These are phyloP conservation scores for Termitomyces sp. DNA, from an alignment of 768 basidiomycete species.

Conservation along the genomic window DNA sequence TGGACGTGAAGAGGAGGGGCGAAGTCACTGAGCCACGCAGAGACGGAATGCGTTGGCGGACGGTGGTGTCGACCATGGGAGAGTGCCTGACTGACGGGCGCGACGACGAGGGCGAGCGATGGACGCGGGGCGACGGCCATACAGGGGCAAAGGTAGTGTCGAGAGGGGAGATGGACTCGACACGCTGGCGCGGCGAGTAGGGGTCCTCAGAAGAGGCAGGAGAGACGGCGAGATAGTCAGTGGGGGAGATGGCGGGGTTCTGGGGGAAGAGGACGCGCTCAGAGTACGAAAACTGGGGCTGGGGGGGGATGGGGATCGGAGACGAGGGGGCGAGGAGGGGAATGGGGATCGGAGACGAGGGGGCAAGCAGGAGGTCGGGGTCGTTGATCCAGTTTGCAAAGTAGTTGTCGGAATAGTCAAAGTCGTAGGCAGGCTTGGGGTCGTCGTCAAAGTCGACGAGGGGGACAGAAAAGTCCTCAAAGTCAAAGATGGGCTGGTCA, in stretches of 20 bases:
- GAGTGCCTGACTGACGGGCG: conserved; percentile 45
- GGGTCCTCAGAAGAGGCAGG: conserved; percentile 49
- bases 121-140: conserved; percentile 54
- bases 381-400: conserved; percentile 64
- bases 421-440: conserved; percentile 33
- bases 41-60: conserved; percentile 34
- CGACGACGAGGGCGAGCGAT: conserved; percentile 33
- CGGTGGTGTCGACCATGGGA: conserved; percentile 37
- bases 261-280: conserved; percentile 43
- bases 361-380: conserved; percentile 32
- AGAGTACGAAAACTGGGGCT: conserved; percentile 35
- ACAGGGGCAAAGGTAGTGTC: conserved; percentile 56
- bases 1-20: conserved; percentile 58
- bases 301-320: conserved; percentile 6
- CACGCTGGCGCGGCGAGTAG: conserved; percentile 34
- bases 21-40: conserved; percentile 45
- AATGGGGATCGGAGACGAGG: conserved; percentile 63
- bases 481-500: conserved; percentile 44
- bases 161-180: conserved; percentile 56
- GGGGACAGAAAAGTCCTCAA: conserved; percentile 43
- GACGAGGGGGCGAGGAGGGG: conserved; percentile 19
- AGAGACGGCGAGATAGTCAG: conserved; percentile 54
- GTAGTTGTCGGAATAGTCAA: conserved; percentile 22
- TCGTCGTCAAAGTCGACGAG: conserved; percentile 32
- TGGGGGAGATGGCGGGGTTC: conserved; percentile 52